A percentile compares a stretch with the other conserved stretches of the same genome.
Evolutionary conservation across 345 rosid genomes (phyloP).

Genomic region (Hypericum androsaemum): DNA sequence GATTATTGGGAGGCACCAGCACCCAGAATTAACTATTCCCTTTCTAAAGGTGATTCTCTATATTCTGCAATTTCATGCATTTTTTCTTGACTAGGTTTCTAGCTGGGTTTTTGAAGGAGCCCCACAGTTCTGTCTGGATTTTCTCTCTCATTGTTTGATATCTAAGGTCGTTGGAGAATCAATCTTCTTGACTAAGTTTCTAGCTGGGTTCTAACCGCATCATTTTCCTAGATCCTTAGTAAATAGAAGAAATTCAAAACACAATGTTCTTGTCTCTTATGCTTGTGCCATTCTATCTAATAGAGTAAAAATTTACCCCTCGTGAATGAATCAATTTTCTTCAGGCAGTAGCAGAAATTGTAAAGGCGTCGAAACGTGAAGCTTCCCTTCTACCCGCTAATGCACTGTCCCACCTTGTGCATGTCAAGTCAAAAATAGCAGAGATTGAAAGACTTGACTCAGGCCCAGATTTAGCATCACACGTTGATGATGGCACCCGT

Average conservation of each 20-base stretch:
- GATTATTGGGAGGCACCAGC: conserved; percentile 85
- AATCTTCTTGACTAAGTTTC: too few relatives aligned
- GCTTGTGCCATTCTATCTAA: too few relatives aligned
- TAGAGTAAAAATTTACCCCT: too few relatives aligned
- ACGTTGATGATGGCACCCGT: conserved; percentile 11
- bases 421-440: conserved; percentile 37
- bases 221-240: too few relatives aligned
- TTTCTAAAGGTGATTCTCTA: conserved; percentile 64
- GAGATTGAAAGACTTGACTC: conserved; percentile 20
- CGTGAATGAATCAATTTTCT: conserved; percentile 12
- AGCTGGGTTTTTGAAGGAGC: neutral
- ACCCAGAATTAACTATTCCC: conserved; percentile 74
- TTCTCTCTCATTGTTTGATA: too few relatives aligned
- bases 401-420: conserved; percentile 38
- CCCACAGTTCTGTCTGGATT: neutral
- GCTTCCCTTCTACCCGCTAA: conserved; percentile 43
- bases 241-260: too few relatives aligned
- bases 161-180: too few relatives aligned
- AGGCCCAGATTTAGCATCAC: conserved; percentile 20
- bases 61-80: neutral
- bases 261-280: too few relatives aligned
- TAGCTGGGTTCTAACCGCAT: too few relatives aligned
- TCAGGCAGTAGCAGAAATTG: conserved; percentile 75
- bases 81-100: neutral
- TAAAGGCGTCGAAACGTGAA: conserved; percentile 63